These are phyloP conservation scores for Sclerotinia trifoliorum DNA, from an alignment of 2,329 filamentous ascomycete species.

Conservation along the genomic window DNA sequence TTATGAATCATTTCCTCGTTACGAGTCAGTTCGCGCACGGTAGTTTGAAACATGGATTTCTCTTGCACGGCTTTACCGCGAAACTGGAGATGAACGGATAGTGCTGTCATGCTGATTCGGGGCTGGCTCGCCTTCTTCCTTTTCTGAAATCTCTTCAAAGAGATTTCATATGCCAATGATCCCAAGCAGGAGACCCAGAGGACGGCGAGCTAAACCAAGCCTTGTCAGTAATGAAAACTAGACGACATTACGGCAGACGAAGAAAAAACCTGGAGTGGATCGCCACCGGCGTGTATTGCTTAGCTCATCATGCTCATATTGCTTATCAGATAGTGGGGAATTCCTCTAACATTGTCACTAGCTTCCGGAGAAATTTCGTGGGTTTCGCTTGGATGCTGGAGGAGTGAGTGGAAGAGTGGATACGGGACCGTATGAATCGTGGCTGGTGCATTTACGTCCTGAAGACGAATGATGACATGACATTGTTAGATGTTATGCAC, in stretches of 20 bases:
- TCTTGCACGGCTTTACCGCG: constrained; percentile 12
- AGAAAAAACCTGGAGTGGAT: constrained; percentile 18
- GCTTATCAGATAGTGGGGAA: constrained; percentile 22
- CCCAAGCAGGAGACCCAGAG: background rate
- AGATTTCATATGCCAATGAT: background rate
- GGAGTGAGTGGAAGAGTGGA: background rate
- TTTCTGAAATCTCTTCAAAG: background rate
- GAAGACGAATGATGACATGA: background rate
- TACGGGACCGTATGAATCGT: background rate
- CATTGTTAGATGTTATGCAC: constrained; percentile 4
- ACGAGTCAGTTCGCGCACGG: constrained; percentile 1
- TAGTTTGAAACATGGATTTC: constrained; percentile 10
- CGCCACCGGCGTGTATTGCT: constrained; percentile 12
- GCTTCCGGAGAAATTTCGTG: constrained; percentile 22
- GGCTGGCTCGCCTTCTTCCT: background rate
- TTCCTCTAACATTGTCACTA: background rate
- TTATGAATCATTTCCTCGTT: background rate
- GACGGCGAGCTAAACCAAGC: background rate
- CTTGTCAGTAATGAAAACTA: constrained; percentile 2
- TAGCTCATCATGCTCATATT: background rate
- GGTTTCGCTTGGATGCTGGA: constrained; percentile 7
- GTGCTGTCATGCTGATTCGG: background rate
- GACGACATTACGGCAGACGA: background rate
- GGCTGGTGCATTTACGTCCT: constrained; percentile 11
- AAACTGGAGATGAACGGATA: background rate